phyloP scores from a whole-genome alignment of 2,329 filamentous ascomycete genomes.

The Tolypocladium endophyticum region DNA sequence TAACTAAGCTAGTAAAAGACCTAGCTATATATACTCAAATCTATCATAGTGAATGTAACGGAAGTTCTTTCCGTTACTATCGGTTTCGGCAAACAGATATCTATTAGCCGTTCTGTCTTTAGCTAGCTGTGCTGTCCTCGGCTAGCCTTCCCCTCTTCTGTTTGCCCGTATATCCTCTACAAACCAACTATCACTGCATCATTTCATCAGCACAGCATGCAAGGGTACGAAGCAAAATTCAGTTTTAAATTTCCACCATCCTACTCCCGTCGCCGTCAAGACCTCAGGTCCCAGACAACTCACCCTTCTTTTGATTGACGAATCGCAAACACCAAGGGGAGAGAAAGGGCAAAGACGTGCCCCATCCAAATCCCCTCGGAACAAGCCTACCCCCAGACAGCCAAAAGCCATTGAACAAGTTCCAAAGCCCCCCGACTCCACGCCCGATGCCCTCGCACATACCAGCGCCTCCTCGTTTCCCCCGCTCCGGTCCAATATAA shows the following conservation, averaged over 20 bases:
- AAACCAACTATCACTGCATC: no score
- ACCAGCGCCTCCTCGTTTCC: background rate
- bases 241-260: background rate
- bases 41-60: no score
- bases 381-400: background rate
- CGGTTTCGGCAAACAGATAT: no score
- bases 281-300: background rate
- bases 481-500: background rate
- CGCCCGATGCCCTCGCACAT: slow-evolving; percentile 1
- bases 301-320: background rate
- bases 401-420: slow-evolving; percentile 1
- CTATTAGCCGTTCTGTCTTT: no score
- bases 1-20: no score
- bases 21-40: no score
- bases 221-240: background rate
- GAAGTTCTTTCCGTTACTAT: no score
- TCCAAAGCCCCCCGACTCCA: slow-evolving; percentile 6
- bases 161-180: no score
- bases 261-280: background rate
- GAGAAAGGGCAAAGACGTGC: background rate
- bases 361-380: background rate
- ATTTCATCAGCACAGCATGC: background rate
- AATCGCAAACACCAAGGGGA: background rate
- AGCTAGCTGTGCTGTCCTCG: no score
- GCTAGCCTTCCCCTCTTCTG: no score